Evolutionary conservation across 1,284 basidiomycete species (phyloP), one percentile per base, ranked within the genome.

Genomic region (Garcileccinum viscosum): DNA sequence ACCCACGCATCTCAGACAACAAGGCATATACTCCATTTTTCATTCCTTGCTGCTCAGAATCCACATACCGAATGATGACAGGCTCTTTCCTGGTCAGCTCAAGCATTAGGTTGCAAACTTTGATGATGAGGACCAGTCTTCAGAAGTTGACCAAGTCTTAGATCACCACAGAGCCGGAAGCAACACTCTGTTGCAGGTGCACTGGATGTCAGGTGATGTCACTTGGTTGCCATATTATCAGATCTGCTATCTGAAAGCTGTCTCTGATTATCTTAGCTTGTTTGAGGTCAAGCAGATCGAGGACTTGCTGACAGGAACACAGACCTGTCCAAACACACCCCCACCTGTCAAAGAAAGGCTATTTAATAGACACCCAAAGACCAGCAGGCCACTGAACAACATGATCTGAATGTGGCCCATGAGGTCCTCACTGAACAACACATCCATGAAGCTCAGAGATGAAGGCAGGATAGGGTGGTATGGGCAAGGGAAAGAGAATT

Each of bases 1-100:
- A 32, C 78, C 79, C 6, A 5, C 63, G 4, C 66, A 74, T 8
- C 56, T 83, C 14, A 75, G 72, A 19, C 71, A 74, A 32, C 62
- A 74, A 11, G 78, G 80, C 0, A 64, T 83, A 1, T 77, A 83
- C 59, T 68, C 74, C 22, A 71, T 76, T 0, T 83, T 82, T 62
- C 81, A 84, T 65, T 69, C 80, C 0, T 79, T 74, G 0, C 63
- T 82, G 3, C 69, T 82, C 0, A 30, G 74, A 3, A 69, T 79
- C 1, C 80, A 81, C 62, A 14, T 74, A 0, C 80, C 80, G 0
- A 82, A 80, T 61, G 75, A 81, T 40, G 75, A 80, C 40, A 42
- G 71, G 0, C 33, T 73, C 17, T 80, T 81, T 60, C 80, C 79
- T 1, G 78, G 78, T 2, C 63, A 71, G 6, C 63, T 8, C 61